Base-by-base conservation (phyloP, 495 filamentous ascomycete genomes). In the Emericellopsis terricola region DNA sequence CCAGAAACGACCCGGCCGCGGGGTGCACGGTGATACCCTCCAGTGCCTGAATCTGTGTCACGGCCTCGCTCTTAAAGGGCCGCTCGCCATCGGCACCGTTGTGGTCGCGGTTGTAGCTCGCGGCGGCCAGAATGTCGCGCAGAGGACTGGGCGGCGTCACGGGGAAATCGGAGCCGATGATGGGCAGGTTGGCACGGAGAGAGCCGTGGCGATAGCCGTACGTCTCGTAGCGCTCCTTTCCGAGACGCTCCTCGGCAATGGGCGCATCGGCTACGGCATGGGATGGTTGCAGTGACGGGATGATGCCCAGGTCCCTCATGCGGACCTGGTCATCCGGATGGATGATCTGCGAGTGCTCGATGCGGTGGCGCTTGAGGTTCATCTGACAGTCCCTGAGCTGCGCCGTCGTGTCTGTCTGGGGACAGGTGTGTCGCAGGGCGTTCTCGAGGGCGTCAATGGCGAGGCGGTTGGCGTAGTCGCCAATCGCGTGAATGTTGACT, bases 321-420 rank as follows among this genome's bases (percentile, higher is more conserved):
- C 64, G 57, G 0, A 34, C 38, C 40, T 76, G 71, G 48, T 77
- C 71, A 20, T 55, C 53, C n/a, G 67, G 67, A 38, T 69, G 61
- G 31, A 76, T 69, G 33, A 77, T 77, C 37, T 78, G 73, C 0
- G 66, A 42, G 49, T 78, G 73, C 42, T 77, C 73, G 44, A 78
- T 69, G 40, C 73, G 64, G 50, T 76, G 69, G 29, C 71, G 62
- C 29, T 57, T 55, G n/a, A n/a, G n/a, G 8, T 26, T 37, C 13
- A 41, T 31, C 29, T 71, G 68, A 44, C 68, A 72, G 7, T 50
- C 36, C 0, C 41, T 32, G 3, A 51, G 51, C 6, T 11, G 23
- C 6, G 6, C 23, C 11, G 11, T 11, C 11, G 6, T 26, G 19
- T 48, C 37, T 11, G 55, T 20, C 17, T 43, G 41, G 1, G 67